Evolutionary conservation across 805 yeast species (phyloP).

Genomic region (Lipomyces anomalus): DNA sequence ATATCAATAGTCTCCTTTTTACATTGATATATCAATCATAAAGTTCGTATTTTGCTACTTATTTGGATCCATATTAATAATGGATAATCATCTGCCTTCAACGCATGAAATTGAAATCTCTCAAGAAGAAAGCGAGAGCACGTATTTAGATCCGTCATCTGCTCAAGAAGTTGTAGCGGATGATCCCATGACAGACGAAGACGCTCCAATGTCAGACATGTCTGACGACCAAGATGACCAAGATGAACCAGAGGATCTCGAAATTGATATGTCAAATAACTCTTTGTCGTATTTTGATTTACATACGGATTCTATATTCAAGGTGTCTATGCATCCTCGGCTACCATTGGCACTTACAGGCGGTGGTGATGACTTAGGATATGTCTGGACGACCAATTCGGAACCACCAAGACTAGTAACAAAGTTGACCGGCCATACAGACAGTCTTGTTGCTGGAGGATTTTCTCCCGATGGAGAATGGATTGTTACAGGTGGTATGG

Average conservation of each 20-base stretch:
- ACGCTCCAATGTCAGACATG: conserved; percentile 33
- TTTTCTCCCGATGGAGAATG: conserved; percentile 79
- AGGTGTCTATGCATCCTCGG: conserved; percentile 75
- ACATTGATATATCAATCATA: too few species aligned
- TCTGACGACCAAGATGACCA: conserved; percentile 35
- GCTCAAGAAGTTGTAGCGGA: conserved; percentile 29
- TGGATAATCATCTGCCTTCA: too few species aligned
- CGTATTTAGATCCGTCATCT: conserved; percentile 24
- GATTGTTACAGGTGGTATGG: conserved; percentile 90
- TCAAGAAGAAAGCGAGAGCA: conserved; percentile 1
- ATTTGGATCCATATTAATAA: too few species aligned
- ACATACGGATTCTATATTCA: conserved; percentile 82
- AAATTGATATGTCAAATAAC: conserved; percentile 83
- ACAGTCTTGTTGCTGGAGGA: conserved; percentile 77
- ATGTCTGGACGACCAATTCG: conserved; percentile 86
- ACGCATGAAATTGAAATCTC: too few species aligned
- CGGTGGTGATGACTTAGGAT: conserved; percentile 89
- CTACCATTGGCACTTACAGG: conserved; percentile 85
- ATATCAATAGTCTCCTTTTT: too few species aligned
- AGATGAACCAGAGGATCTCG: conserved; percentile 39
- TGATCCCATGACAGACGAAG: conserved; percentile 41
- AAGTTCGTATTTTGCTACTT: too few species aligned
- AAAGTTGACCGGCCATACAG: conserved; percentile 74
- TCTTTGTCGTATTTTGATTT: conserved; percentile 83
- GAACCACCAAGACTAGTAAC: conserved; percentile 77